Conservation (phyloP, 441 rosid genomes). For the Eruca vesicaria region DNA sequence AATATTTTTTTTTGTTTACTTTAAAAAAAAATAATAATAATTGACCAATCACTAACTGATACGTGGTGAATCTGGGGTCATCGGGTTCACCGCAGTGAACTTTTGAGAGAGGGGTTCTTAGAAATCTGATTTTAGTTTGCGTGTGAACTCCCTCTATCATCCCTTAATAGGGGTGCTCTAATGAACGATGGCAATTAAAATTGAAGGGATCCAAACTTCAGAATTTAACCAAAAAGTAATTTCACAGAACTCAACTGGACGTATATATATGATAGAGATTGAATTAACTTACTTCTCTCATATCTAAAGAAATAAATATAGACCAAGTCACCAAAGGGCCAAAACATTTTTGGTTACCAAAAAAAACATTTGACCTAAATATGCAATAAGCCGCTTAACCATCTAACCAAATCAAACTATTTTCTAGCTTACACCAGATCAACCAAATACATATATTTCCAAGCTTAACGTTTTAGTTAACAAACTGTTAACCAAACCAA, state of each 20-base stretch:
- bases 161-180: too few species aligned
- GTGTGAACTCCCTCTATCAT: too few species aligned
- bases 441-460: background rate
- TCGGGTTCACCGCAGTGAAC: too few species aligned
- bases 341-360: background rate
- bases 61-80: too few species aligned
- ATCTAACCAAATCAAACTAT: background rate
- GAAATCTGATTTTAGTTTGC: too few species aligned
- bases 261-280: background rate
- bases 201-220: background rate
- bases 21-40: too few species aligned
- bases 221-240: background rate
- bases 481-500: constrained; percentile 1
- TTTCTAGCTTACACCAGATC: background rate
- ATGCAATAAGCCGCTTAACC: background rate
- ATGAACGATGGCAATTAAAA: background rate
- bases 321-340: too few species aligned
- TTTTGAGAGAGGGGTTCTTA: too few species aligned
- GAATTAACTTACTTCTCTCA: background rate
- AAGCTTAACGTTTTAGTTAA: background rate
- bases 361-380: background rate
- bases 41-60: too few species aligned
- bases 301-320: too few species aligned
- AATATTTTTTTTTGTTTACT: too few species aligned
- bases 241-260: background rate